Evolutionary conservation across 2,329 filamentous ascomycete species (phyloP).

Genomic region (Fusarium dimerum): DNA sequence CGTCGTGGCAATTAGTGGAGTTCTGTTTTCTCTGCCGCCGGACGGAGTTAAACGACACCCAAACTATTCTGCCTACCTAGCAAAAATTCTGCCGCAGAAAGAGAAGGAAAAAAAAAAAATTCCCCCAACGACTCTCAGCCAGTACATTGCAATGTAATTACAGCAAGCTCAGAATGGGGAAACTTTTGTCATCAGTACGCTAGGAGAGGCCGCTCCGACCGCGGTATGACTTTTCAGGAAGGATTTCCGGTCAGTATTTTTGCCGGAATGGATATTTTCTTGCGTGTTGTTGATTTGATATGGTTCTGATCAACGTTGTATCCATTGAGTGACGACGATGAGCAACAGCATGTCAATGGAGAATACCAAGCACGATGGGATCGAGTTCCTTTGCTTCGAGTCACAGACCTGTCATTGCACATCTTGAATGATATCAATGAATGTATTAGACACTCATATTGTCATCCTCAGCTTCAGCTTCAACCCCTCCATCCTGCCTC

Average conservation of each 20-base stretch:
- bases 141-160: neutral
- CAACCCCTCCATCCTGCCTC: constrained; percentile 1
- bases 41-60: neutral
- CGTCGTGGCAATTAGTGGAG: constrained; percentile 28
- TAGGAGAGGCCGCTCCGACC: neutral
- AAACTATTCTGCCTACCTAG: neutral
- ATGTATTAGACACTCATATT: constrained; percentile 1
- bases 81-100: neutral
- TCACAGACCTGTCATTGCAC: too few species aligned
- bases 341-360: too few species aligned
- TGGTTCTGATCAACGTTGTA: too few species aligned
- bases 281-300: neutral
- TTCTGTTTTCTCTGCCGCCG: constrained; percentile 1
- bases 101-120: too few species aligned
- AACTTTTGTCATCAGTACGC: neutral
- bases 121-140: neutral
- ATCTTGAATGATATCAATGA: too few species aligned
- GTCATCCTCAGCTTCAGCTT: neutral
- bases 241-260: neutral
- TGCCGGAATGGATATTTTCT: neutral
- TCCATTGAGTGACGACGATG: too few species aligned
- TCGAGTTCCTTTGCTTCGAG: too few species aligned
- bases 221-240: neutral
- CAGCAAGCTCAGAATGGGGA: neutral
- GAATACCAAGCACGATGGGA: too few species aligned